phyloP scores from a whole-genome alignment of 1,284 basidiomycete genomes.

The Pisolithus thermaeus region DNA sequence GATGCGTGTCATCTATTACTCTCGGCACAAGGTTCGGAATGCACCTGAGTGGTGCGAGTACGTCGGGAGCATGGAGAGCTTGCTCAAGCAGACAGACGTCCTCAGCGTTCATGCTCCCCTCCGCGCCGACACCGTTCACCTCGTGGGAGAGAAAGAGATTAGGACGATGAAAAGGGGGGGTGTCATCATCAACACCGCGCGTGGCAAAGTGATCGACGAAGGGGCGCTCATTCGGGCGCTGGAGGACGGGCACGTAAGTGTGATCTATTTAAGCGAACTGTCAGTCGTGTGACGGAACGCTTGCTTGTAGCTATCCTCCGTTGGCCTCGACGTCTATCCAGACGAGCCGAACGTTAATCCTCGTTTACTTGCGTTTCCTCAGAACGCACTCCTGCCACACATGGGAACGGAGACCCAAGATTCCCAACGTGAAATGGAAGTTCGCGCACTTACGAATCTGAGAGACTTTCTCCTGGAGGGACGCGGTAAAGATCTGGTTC shows the following conservation, averaged over 20 bases:
- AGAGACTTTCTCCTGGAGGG: constrained; percentile 62
- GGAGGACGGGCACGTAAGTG: constrained; percentile 75
- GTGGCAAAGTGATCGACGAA: constrained; percentile 88
- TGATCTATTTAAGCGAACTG: constrained; percentile 2
- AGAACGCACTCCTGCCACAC: constrained; percentile 82
- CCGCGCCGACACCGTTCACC: constrained; percentile 66
- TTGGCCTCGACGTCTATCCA: constrained; percentile 88
- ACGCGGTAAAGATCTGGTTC: constrained; percentile 58
- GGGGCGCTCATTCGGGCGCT: constrained; percentile 79
- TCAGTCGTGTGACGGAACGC: not conserved
- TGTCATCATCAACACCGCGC: constrained; percentile 84
- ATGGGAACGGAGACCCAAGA: constrained; percentile 87
- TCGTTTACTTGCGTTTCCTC: constrained; percentile 70
- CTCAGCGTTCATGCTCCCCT: constrained; percentile 73
- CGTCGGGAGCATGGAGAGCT: constrained; percentile 62
- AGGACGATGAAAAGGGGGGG: constrained; percentile 74
- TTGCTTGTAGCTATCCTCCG: constrained; percentile 60
- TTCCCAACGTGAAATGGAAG: constrained; percentile 78
- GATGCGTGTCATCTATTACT: constrained; percentile 87
- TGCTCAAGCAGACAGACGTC: constrained; percentile 75
- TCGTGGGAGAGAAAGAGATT: constrained; percentile 78
- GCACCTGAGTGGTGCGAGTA: constrained; percentile 78
- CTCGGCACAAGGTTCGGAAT: constrained; percentile 47
- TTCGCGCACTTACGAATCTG: constrained; percentile 69
- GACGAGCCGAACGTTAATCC: constrained; percentile 85